These are phyloP conservation scores for Camelina laxa DNA, from an alignment of 345 rosid species.

Conservation along the genomic window DNA sequence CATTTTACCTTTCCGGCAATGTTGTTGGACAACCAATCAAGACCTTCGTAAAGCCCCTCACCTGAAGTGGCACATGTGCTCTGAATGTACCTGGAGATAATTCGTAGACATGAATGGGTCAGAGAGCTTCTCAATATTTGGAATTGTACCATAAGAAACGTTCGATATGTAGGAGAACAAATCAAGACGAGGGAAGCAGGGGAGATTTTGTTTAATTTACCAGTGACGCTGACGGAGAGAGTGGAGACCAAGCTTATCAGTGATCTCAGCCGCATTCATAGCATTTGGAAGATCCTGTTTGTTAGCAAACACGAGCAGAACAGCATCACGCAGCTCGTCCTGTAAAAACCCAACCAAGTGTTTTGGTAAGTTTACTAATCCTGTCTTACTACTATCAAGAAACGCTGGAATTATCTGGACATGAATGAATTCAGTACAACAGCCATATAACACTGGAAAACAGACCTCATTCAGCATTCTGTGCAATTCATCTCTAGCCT, in stretches of 20 bases:
- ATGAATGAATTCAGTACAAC: not conserved
- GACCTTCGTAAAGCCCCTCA: constrained; percentile 74
- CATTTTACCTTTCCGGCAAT: constrained; percentile 26
- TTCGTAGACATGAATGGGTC: not conserved
- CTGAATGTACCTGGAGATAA: constrained; percentile 43
- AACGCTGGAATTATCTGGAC: not conserved
- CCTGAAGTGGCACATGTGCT: constrained; percentile 76
- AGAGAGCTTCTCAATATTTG: not conserved
- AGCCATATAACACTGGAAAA: not conserved
- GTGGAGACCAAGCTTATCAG: constrained; percentile 44
- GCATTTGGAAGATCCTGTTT: constrained; percentile 32
- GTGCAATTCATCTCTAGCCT: constrained; percentile 39
- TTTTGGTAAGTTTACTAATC: not conserved
- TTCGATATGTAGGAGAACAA: not conserved
- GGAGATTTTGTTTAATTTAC: not conserved
- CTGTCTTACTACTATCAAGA: not conserved
- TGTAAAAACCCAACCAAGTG: not conserved
- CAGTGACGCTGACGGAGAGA: constrained; percentile 78
- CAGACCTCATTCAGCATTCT: constrained; percentile 22
- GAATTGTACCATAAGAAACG: not conserved
- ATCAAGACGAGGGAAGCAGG: not conserved
- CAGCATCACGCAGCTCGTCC: constrained; percentile 32
- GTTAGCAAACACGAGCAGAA: constrained; percentile 28
- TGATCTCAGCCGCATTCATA: constrained; percentile 26
- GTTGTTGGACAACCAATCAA: constrained; percentile 80